Percentiles rank a stretch among this genome's conserved stretches.
phyloP scores from a whole-genome alignment of 192 early-diverging fungal genomes.

The Jimgerdemannia lactiflua region DNA sequence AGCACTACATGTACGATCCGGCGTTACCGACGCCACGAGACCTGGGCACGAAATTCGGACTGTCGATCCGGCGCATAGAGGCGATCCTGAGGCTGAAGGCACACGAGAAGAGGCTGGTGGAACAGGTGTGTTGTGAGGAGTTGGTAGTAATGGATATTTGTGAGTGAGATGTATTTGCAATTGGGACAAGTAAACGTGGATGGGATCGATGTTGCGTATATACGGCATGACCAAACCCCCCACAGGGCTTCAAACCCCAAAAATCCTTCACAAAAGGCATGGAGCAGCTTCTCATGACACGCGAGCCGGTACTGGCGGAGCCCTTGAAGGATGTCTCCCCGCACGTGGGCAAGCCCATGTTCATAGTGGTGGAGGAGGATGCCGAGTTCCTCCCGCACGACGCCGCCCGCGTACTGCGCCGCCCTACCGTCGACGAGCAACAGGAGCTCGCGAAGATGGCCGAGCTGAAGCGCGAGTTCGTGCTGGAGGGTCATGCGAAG shows the following conservation, averaged over 20 bases:
- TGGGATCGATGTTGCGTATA: slow-evolving; percentile 7
- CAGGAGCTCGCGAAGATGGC: neutral
- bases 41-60: slow-evolving; percentile 63
- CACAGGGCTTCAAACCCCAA: slow-evolving; percentile 55
- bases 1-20: slow-evolving; percentile 56
- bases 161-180: neutral
- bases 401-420: neutral
- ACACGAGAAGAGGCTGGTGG: slow-evolving; percentile 69
- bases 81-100: slow-evolving; percentile 90
- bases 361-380: slow-evolving; percentile 82
- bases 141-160: neutral
- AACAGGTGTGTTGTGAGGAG: slow-evolving; percentile 46
- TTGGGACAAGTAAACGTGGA: neutral
- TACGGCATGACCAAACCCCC: neutral
- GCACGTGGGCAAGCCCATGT: slow-evolving; percentile 67
- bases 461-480: neutral
- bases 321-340: slow-evolving; percentile 52
- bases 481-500: neutral
- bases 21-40: slow-evolving; percentile 60
- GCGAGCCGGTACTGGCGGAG: slow-evolving; percentile 38
- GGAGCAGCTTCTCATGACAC: slow-evolving; percentile 78
- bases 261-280: slow-evolving; percentile 73
- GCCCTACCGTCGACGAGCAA: neutral
- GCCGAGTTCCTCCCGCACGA: slow-evolving; percentile 60
- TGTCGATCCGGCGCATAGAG: slow-evolving; percentile 84